Conservation (phyloP, 305 asterid genomes). For the Fraxinus sp. region DNA sequence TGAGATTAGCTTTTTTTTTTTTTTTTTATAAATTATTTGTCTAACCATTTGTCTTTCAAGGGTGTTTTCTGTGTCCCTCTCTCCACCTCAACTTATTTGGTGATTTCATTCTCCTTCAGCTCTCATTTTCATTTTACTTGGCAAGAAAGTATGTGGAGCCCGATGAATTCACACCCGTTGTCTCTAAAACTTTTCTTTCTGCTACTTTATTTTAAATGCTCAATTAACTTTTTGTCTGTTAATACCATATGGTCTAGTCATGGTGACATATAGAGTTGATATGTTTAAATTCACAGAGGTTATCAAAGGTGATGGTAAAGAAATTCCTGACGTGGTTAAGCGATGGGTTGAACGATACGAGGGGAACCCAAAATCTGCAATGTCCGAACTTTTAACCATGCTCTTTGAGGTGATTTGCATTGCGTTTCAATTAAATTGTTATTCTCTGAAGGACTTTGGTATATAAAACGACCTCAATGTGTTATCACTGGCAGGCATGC, state of each 20-base stretch:
- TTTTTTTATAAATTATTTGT: background rate
- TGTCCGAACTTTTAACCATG: conserved; percentile 68
- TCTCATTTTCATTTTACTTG: background rate
- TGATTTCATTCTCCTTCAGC: background rate
- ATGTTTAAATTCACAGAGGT: conserved; percentile 52
- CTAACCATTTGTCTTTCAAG: background rate
- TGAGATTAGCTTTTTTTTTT: background rate
- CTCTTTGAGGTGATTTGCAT: conserved; percentile 73
- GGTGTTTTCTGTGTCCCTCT: background rate
- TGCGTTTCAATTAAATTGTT: conserved; percentile 22
- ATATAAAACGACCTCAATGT: conserved; percentile 9
- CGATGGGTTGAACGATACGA: conserved; percentile 86
- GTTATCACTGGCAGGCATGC: conserved; percentile 63
- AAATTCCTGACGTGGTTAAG: conserved; percentile 72
- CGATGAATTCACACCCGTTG: background rate
- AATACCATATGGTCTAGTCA: background rate
- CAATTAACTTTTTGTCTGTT: conserved; percentile 11
- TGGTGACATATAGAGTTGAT: conserved; percentile 12
- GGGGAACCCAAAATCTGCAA: conserved; percentile 63
- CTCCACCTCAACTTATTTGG: background rate
- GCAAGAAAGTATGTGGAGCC: background rate
- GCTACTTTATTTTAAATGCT: background rate
- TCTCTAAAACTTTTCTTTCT: conserved; percentile 6
- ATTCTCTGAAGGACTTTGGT: conserved; percentile 15
- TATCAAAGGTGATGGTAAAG: conserved; percentile 74